Conservation (phyloP, 805 yeast species). For the Nakazawaea wyomingensis region DNA sequence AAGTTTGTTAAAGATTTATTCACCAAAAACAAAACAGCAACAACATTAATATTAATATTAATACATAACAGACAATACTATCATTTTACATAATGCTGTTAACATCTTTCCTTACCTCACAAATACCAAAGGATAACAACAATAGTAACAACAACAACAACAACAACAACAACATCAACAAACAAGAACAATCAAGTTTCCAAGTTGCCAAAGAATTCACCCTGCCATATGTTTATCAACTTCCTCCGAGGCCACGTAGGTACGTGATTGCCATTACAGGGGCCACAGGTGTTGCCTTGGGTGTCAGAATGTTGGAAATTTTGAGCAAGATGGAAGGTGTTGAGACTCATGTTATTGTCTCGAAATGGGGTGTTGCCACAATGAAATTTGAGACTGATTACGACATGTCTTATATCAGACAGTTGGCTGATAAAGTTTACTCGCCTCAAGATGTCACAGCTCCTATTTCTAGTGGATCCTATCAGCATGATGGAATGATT, state of each 20-base stretch:
- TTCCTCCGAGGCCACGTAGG: conserved; percentile 16
- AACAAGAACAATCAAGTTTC: neutral
- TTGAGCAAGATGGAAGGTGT: conserved; percentile 15
- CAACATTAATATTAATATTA: too few relatives aligned
- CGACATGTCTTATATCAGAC: conserved; percentile 16
- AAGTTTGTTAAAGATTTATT: too few relatives aligned
- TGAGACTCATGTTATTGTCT: conserved; percentile 23
- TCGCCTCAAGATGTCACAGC: conserved; percentile 23
- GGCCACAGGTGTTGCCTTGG: conserved; percentile 23
- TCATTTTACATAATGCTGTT: too few relatives aligned
- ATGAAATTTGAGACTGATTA: conserved; percentile 25
- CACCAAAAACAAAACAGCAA: too few relatives aligned
- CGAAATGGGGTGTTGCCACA: conserved; percentile 26
- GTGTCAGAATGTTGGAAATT: conserved; percentile 20
- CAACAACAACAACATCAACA: neutral
- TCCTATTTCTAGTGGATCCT: conserved; percentile 24
- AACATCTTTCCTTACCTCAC: neutral
- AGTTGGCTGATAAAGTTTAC: conserved; percentile 18
- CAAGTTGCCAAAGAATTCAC: neutral
- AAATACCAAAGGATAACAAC: neutral
- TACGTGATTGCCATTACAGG: conserved; percentile 26
- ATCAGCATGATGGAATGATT: conserved; percentile 27
- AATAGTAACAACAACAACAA: neutral
- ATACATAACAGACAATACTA: too few relatives aligned
- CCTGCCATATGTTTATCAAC: conserved; percentile 1